Evolutionary conservation across 306 rosid genomes (phyloP), one percentile per base, ranked within the genome.

Genomic region (Vicia sativa): DNA sequence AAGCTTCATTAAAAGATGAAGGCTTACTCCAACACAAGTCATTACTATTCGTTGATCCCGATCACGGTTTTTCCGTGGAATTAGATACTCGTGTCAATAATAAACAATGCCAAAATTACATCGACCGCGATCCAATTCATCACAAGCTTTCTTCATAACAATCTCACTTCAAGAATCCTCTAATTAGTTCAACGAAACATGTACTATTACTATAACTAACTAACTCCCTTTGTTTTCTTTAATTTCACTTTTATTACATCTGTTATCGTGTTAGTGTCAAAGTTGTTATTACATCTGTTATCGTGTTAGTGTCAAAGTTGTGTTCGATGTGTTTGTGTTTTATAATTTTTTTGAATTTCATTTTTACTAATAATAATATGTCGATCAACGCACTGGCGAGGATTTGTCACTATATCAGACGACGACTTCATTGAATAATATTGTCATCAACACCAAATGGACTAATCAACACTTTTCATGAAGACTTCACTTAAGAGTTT

Each of bases 1-100:
- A 93, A 74, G 95, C 99, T 2, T 78, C 95, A 29, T 79, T 93
- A 19, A 88, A 78, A 35, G 96, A 90, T 21, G 96, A 90, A 70
- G 99, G 97, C 9, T 57, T 93, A 74, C 73, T 93, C 12, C 78
- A 85, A 72, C 83, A 25, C 21, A 80, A 70, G 35, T 81, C 76
- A 7, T 18, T 61, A 6, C 39, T 62, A 13, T 59, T 59, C 55
- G 46, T 62, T n/a, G 89, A 85, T 72, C 46, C 62, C 21, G 87
- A 81, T 72, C 56, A 44, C 44, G 90, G 81, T 74, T 73, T 80
- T 78, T 72, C 77, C 42, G 43, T 84, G 16, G 87, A 44, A 9
- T 14, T 34, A 25, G 43, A 81, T 60, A 71, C 68, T 63, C 64
- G 74, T 50, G 13, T 19, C 6, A 80, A 86, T 3, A 12, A 44